These are phyloP conservation scores for Inonotus hispidus DNA, from an alignment of 1,284 basidiomycete genomes.

Conservation along the genomic window DNA sequence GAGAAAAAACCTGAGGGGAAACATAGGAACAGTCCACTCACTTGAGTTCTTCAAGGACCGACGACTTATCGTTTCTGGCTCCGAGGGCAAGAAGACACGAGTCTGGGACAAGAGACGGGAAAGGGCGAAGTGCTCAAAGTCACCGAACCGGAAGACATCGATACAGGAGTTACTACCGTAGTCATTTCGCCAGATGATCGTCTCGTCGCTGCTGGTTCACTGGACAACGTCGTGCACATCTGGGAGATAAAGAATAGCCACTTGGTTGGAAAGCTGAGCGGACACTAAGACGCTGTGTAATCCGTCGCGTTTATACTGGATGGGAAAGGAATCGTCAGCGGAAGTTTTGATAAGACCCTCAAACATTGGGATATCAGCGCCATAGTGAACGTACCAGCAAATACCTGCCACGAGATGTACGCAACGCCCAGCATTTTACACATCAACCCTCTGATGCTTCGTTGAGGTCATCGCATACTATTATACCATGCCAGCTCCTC, in stretches of 20 bases:
- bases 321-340: conserved; percentile 74
- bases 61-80: not conserved
- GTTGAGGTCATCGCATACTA: too few relatives aligned
- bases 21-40: too few relatives aligned
- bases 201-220: conserved; percentile 76
- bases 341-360: conserved; percentile 82
- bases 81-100: not conserved
- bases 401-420: too few relatives aligned
- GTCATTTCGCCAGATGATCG: conserved; percentile 79
- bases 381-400: conserved; percentile 28
- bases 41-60: not conserved
- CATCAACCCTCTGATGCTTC: too few relatives aligned
- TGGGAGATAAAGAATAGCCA: conserved; percentile 77
- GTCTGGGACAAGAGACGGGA: not conserved
- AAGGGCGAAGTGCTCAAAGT: conserved; percentile 44
- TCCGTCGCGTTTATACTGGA: conserved; percentile 84
- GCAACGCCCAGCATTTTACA: too few relatives aligned
- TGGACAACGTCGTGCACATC: conserved; percentile 82
- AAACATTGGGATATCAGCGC: conserved; percentile 81
- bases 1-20: too few relatives aligned
- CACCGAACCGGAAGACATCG: conserved; percentile 49
- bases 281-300: conserved; percentile 79
- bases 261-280: conserved; percentile 70
- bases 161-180: conserved; percentile 77
- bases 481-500: too few relatives aligned